Base-by-base conservation (phyloP, 208 protist species). In the Naegleria lovaniensis region DNA sequence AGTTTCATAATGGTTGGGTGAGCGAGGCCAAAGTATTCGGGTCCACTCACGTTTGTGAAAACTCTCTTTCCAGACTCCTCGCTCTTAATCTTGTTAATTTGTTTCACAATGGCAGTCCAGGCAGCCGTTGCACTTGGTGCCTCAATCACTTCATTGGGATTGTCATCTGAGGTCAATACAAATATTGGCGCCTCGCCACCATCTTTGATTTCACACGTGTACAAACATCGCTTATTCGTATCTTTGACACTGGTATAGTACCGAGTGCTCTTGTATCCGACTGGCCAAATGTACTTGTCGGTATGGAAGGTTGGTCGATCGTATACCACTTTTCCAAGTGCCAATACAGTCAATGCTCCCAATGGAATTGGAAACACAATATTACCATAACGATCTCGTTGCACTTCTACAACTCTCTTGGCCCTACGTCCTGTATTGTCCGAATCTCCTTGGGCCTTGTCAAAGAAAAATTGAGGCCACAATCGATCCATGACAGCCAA, bases 141-240 rank as follows among this genome's bases (percentile, higher is more conserved):
- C 29, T 51, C 25, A 36, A 79, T 79, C 3, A 48, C 6, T 40
- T 55, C 9, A 22, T 90, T 40, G 0, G 22, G 43, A 79, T 79
- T 36, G 79, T 90, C 87, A 4, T 48, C 22, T 51, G 36, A 25
- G 25, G n/a, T 83, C 3, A 90, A 29, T 0, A 79, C 55, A 48
- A 90, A 90, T 13, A 90, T n/a, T 51, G 87, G 87, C 0, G 7
- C 13, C 0, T 79, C 51, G 5, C 87, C 87, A 19, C 87, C 87
- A 83, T 90, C 87, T 13, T 51, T 41, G 33, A 90, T 90, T 51
- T 90, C 87, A 36, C 87, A 90, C 33, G 87, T 90, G 33, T 90
- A 90, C 4, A 90, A 29, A 51, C 51, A 79, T 48, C 55, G 39
- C 33, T 83, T 36, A 48, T 79, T 83, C 0, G 55, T 41, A 48